Percentiles rank a stretch among this genome's conserved stretches.
Evolutionary conservation across 2,329 filamentous ascomycete species (phyloP).

Genomic region (Myriosclerotinia curreyana): DNA sequence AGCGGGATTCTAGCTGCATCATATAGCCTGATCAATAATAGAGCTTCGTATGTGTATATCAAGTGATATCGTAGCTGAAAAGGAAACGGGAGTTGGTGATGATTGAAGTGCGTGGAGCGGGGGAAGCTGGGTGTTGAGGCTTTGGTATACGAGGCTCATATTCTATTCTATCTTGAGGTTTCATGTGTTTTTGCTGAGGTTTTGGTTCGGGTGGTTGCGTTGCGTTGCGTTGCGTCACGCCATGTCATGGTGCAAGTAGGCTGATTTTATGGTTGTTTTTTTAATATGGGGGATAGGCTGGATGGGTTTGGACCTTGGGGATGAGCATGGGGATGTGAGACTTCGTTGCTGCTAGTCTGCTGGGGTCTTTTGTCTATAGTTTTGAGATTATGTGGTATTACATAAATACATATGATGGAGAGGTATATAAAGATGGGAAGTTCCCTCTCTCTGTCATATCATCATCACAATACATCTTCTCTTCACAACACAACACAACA

Average conservation of each 20-base stretch:
- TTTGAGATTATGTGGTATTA: background rate
- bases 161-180: no score
- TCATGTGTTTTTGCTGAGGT: no score
- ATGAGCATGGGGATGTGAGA: background rate
- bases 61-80: constrained; percentile 11
- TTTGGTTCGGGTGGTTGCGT: no score
- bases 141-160: background rate
- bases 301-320: background rate
- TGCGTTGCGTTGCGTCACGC: no score
- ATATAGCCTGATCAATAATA: background rate
- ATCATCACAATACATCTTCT: background rate
- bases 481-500: background rate
- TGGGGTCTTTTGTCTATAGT: no score
- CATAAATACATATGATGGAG: background rate
- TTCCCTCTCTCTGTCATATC: background rate
- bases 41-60: background rate
- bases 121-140: background rate
- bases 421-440: background rate
- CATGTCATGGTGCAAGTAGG: background rate
- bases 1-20: background rate
- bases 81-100: background rate
- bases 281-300: no score
- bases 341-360: background rate
- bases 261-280: background rate
- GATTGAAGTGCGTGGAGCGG: background rate